Base-by-base conservation (phyloP, 345 rosid genomes). In the Eucalyptus brandiana region DNA sequence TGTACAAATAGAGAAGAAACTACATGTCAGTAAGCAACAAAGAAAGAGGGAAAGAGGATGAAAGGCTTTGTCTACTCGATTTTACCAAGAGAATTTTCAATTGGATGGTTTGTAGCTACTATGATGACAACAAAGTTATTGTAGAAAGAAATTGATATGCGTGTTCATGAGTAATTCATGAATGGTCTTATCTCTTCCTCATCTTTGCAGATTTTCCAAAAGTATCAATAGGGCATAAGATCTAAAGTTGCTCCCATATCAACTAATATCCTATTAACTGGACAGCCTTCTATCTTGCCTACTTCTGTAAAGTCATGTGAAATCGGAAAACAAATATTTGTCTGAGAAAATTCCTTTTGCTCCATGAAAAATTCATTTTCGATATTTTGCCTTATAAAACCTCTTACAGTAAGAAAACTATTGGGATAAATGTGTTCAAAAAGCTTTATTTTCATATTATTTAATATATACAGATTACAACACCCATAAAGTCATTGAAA, bases 201-300 rank as follows among this genome's bases (percentile, higher is more conserved):
- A 53, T 53, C 2, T 53, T 21, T 8, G 26, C 5, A 1, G 11
- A 21, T 21, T 53, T 53, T 53, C 26, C 1, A 0, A 8, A 53
- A 53, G 58, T 53, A 7, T 53, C 0, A 0, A 2, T 53, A 19
- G 24, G 24, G 58, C 58, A 53, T 53, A 8, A 53, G 58, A 53
- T 53, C 58, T 53, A 53, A 4, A 53, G 0, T 53, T 19, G 11
- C 58, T 53, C 26, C 2, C 11, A 0, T 0, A 19, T 53, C 24
- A 53, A 53, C 58, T 53, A 53, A 53, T 53, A 53, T 21, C 58
- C 58, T 53, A 21, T 53, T 53, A 53, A 53, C 11, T 53, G 0
- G 58, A 53, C 2, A 0, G 26, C 58, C 58, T 53, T 53, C 58
- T 8, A 53, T 53, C 26, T 19, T 53, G 26, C 58, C 11, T 53